A percentile compares a stretch with the other conserved stretches of the same genome.
These are phyloP conservation scores for Amylocarpus encephaloides DNA, from an alignment of 2,329 filamentous ascomycete species.

Conservation along the genomic window DNA sequence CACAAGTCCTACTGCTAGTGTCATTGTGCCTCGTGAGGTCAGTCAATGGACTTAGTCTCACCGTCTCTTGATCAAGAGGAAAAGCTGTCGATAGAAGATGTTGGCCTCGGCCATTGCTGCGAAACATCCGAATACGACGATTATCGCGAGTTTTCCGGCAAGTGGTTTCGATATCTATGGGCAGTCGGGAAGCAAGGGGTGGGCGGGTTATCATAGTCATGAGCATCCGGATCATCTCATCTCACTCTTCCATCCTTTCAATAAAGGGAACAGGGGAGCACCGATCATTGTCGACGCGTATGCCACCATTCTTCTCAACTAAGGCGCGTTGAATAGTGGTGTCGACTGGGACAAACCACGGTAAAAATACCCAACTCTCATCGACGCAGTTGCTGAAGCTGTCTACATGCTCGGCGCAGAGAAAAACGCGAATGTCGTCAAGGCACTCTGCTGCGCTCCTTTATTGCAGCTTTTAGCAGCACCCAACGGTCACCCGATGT, in stretches of 20 bases:
- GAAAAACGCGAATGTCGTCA: constrained; percentile 34
- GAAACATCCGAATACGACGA: constrained; percentile 35
- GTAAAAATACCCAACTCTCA: constrained; percentile 14
- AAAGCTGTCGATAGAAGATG: constrained; percentile 35
- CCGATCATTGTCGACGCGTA: constrained; percentile 23
- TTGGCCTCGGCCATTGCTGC: constrained; percentile 43
- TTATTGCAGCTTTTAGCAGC: constrained; percentile 31
- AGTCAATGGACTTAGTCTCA: background rate
- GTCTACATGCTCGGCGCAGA: constrained; percentile 21
- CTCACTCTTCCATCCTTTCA: background rate
- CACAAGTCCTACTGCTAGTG: background rate
- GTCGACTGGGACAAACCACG: constrained; percentile 3
- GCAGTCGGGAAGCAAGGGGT: background rate
- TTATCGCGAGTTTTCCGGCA: constrained; percentile 29
- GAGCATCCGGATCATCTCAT: background rate
- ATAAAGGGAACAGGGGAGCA: constrained; percentile 2
- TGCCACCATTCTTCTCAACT: constrained; percentile 16
- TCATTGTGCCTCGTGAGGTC: background rate
- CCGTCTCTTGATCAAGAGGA: background rate
- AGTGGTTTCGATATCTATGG: background rate
- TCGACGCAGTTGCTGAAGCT: constrained; percentile 19
- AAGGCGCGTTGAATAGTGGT: background rate
- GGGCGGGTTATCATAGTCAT: background rate
- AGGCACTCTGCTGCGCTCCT: constrained; percentile 34
- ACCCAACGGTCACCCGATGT: constrained; percentile 26